Percentiles rank a stretch among this genome's conserved stretches.
Evolutionary conservation across 768 basidiomycete species (phyloP).

Genomic region (Leucogyrophana mollusca): DNA sequence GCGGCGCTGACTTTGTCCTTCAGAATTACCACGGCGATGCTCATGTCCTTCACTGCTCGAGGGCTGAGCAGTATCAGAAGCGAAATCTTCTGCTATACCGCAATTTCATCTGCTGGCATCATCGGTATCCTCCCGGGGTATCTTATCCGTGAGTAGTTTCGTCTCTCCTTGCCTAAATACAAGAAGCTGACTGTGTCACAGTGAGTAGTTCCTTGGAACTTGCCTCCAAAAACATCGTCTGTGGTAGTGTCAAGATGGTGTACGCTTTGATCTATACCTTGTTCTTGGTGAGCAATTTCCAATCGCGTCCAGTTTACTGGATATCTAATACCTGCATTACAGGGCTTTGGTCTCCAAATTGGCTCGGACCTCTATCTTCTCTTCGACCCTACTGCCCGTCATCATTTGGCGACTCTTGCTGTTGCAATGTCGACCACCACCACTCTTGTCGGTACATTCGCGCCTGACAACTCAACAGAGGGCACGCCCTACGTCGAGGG

Average conservation of each 20-base stretch:
- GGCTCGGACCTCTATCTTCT: slow-evolving; percentile 80
- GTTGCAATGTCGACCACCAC: slow-evolving; percentile 47
- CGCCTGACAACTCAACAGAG: slow-evolving; percentile 50
- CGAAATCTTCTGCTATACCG: slow-evolving; percentile 86
- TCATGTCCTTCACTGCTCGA: slow-evolving; percentile 79
- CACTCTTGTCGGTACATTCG: slow-evolving; percentile 64
- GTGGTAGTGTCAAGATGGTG: slow-evolving; percentile 85
- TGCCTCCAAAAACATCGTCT: slow-evolving; percentile 83
- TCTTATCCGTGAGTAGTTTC: slow-evolving; percentile 60
- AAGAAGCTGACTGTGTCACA: slow-evolving; percentile 22
- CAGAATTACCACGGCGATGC: slow-evolving; percentile 80
- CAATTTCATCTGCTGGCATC: slow-evolving; percentile 84
- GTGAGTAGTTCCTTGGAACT: slow-evolving; percentile 83
- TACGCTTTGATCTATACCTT: slow-evolving; percentile 87
- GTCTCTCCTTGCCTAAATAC: neutral
- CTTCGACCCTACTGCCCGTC: slow-evolving; percentile 58
- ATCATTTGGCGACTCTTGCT: slow-evolving; percentile 52
- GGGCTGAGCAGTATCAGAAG: slow-evolving; percentile 77
- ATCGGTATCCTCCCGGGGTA: slow-evolving; percentile 91
- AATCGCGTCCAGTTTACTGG: neutral
- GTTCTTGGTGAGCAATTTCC: slow-evolving; percentile 51
- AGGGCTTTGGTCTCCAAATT: slow-evolving; percentile 83
- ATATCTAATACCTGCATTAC: slow-evolving; percentile 4
- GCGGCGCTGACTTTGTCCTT: slow-evolving; percentile 10
- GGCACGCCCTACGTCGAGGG: slow-evolving; percentile 48